Base-by-base conservation (phyloP, 1,284 basidiomycete species). In the Vanrija sp. region DNA sequence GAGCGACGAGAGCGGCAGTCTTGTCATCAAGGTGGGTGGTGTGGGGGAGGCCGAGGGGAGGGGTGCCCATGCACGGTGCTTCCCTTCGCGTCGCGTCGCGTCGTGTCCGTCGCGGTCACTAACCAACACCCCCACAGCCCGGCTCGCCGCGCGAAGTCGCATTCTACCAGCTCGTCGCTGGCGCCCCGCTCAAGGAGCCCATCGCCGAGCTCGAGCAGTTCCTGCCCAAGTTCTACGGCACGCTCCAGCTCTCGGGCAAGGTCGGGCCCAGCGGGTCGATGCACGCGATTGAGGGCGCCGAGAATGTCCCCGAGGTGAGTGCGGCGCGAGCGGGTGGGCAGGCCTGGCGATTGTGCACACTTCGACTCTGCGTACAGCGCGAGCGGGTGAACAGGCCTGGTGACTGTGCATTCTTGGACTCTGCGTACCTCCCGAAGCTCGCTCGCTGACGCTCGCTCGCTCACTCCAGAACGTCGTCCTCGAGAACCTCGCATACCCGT, bases 401-500 rank as follows among this genome's bases (percentile, higher is more conserved):
- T 23, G 21, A 23, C 21, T 23, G 21, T 23, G 21, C 21, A 23
- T 23, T 5, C 21, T 23, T 23, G 21, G 21, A 23, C 21, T 23
- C 21, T 23, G 21, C 21, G 21, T 5, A 23, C 21, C n/a, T n/a
- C 21, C 21, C 21, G 3, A 5, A 23, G 21, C 21, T 23, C 21
- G 5, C 26, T 12, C 8, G 51, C 50, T 57, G 29, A 55, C 53
- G 18, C 48, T 43, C 44, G 26, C 67, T 28, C 10, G 7, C 28
- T 28, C 8, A 5, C 26, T 28, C 82, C 83, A 92, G 78, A 85
- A 82, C 57, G 78, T 96, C 55, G 91, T 96, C 23, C 76, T 98
- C 6, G 87, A 94, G 76, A 97, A 98, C 71, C 78, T 95, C 7
- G 79, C 87, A 1, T 76, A 85, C 62, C 71, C 81, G 0, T 97